Evolutionary conservation across 2,329 filamentous ascomycete genomes (phyloP).

Genomic region (Colletotrichum sp.): DNA sequence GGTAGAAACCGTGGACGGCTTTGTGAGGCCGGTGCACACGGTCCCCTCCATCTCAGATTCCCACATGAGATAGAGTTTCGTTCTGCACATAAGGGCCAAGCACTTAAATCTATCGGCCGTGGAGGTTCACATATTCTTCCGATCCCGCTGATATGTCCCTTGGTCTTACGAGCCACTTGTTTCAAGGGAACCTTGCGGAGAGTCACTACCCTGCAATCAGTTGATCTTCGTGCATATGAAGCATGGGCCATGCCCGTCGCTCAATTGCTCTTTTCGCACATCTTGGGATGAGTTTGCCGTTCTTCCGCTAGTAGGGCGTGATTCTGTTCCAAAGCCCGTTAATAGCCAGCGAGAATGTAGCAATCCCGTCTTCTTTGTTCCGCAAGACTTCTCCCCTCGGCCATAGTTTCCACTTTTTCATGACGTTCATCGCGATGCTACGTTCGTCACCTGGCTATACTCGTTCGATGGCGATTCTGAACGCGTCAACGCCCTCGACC

Average conservation of each 20-base stretch:
- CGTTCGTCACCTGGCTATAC: neutral
- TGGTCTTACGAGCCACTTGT: neutral
- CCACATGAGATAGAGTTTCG: neutral
- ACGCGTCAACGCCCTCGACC: neutral
- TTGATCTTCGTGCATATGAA: neutral
- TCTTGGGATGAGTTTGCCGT: neutral
- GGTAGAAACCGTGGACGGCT: neutral
- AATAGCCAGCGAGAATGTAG: too few species aligned
- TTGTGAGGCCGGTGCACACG: neutral
- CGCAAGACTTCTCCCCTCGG: neutral
- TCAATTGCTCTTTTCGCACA: fast-evolving
- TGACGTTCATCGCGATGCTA: neutral
- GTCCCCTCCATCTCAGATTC: neutral
- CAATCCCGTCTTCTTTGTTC: too few species aligned
- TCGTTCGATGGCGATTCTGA: neutral
- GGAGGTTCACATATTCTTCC: neutral
- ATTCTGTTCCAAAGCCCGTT: neutral
- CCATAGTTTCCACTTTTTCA: neutral
- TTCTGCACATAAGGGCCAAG: neutral
- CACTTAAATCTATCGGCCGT: too few species aligned
- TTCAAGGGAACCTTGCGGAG: neutral
- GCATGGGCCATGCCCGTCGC: neutral
- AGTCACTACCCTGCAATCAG: neutral
- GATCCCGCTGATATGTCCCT: neutral
- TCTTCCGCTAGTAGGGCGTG: neutral